phyloP scores from a whole-genome alignment of 2,329 filamentous ascomycete genomes.

The Aspergillus arachidicola region DNA sequence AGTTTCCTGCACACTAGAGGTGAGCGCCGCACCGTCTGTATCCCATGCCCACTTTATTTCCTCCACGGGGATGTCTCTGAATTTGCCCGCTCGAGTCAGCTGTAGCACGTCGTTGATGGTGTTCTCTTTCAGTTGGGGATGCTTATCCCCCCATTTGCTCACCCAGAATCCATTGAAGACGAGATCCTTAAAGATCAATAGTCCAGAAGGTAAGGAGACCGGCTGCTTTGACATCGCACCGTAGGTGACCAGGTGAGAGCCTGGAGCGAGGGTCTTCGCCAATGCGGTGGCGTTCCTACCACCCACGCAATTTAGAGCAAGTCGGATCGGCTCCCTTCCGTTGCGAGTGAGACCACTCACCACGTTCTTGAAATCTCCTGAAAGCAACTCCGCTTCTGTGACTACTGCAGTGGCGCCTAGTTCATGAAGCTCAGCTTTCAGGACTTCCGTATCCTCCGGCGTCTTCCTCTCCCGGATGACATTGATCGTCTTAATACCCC shows the following conservation, averaged over 20 bases:
- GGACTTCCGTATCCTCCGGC: slow-evolving; percentile 63
- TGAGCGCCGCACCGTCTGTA: slow-evolving; percentile 69
- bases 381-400: slow-evolving; percentile 60
- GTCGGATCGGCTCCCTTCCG: slow-evolving; percentile 69
- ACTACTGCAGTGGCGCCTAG: slow-evolving; percentile 67
- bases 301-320: slow-evolving; percentile 92
- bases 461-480: slow-evolving; percentile 74
- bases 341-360: slow-evolving; percentile 70
- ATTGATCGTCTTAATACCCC: slow-evolving; percentile 91
- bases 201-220: slow-evolving; percentile 74
- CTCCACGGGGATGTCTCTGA: slow-evolving; percentile 81
- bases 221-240: slow-evolving; percentile 93
- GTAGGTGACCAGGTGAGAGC: slow-evolving; percentile 84
- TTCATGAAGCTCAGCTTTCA: slow-evolving; percentile 62
- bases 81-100: slow-evolving; percentile 72
- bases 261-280: slow-evolving; percentile 70
- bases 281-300: slow-evolving; percentile 80
- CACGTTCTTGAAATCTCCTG: slow-evolving; percentile 48
- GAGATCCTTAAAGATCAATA: slow-evolving; percentile 92
- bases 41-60: slow-evolving; percentile 82
- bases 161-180: slow-evolving; percentile 94
- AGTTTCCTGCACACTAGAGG: slow-evolving; percentile 77
- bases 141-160: slow-evolving; percentile 78
- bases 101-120: slow-evolving; percentile 85
- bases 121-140: slow-evolving; percentile 72